Conservation (phyloP, 768 basidiomycete species). For the Tulasnella sp. region DNA sequence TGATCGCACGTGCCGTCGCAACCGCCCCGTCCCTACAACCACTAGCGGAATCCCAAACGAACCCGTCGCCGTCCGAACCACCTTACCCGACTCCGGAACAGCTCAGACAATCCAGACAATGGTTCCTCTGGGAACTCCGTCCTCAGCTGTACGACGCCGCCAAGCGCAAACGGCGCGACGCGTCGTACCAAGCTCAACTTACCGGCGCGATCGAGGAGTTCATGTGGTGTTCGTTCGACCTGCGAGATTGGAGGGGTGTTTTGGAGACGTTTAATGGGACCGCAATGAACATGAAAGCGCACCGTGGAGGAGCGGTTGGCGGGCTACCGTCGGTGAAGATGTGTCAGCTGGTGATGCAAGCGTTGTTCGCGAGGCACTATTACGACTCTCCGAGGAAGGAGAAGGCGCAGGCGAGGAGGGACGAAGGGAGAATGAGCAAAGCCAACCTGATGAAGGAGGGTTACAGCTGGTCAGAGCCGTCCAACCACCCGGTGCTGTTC, state of each 20-base stretch:
- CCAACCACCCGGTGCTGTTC: background rate
- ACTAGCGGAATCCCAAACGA: background rate
- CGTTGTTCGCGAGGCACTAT: constrained; percentile 4
- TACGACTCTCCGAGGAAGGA: background rate
- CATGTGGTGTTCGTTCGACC: background rate
- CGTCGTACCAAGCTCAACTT: background rate
- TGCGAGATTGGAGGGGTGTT: background rate
- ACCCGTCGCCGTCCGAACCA: background rate
- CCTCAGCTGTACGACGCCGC: background rate
- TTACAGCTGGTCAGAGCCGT: background rate
- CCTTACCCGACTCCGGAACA: background rate
- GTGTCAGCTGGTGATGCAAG: constrained; percentile 9
- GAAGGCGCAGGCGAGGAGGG: background rate
- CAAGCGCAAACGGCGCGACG: background rate
- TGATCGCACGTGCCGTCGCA: background rate
- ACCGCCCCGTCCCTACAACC: background rate
- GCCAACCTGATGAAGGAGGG: background rate
- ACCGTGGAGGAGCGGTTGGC: background rate
- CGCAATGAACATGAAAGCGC: background rate
- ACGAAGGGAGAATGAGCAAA: too few relatives aligned
- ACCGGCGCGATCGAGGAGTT: background rate
- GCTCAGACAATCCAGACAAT: background rate
- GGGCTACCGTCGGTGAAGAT: background rate
- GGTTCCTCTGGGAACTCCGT: constrained; percentile 2
- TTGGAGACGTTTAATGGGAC: constrained; percentile 7